phyloP scores from a whole-genome alignment of 1,139 yeast genomes.

The Pichiaceae sp. region DNA sequence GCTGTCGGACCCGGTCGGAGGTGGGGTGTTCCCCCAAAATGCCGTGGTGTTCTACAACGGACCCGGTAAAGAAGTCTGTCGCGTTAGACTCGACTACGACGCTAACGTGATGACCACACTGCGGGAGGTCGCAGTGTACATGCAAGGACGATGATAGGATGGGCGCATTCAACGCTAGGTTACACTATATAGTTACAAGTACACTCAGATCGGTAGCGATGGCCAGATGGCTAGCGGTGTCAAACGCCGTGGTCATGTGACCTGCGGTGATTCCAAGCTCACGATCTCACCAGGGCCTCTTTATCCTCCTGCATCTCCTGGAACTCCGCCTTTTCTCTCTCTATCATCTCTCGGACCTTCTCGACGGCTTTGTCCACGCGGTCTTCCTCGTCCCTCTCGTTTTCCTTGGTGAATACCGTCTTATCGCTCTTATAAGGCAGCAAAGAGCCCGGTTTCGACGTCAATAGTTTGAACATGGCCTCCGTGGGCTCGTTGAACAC shows the following conservation, averaged over 20 bases:
- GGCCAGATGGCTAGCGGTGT: neutral
- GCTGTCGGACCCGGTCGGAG: conserved; percentile 41
- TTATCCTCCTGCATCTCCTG: conserved; percentile 37
- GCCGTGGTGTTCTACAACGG: conserved; percentile 29
- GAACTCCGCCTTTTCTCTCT: conserved; percentile 41
- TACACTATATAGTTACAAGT: conserved; percentile 1
- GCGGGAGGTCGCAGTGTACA: neutral
- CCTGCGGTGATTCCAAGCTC: neutral
- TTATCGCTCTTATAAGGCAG: conserved; percentile 40
- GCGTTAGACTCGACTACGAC: conserved; percentile 19
- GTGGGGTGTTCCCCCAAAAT: conserved; percentile 41
- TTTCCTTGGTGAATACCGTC: conserved; percentile 38
- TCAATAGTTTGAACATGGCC: conserved; percentile 67
- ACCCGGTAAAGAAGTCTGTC: conserved; percentile 16
- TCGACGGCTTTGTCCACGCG: conserved; percentile 60
- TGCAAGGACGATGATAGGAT: too few species aligned
- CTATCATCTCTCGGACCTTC: conserved; percentile 52
- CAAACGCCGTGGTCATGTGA: too few species aligned
- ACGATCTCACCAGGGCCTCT: conserved; percentile 12
- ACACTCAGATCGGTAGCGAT: neutral
- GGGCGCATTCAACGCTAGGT: too few species aligned
- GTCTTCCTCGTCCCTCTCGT: conserved; percentile 74
- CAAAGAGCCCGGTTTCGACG: conserved; percentile 66
- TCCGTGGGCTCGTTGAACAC: conserved; percentile 97
- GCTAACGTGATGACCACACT: neutral